A percentile compares a stretch with the other conserved stretches of the same genome.
Evolutionary conservation across 495 filamentous ascomycete species (phyloP).

Genomic region (Aspergillus steynii): DNA sequence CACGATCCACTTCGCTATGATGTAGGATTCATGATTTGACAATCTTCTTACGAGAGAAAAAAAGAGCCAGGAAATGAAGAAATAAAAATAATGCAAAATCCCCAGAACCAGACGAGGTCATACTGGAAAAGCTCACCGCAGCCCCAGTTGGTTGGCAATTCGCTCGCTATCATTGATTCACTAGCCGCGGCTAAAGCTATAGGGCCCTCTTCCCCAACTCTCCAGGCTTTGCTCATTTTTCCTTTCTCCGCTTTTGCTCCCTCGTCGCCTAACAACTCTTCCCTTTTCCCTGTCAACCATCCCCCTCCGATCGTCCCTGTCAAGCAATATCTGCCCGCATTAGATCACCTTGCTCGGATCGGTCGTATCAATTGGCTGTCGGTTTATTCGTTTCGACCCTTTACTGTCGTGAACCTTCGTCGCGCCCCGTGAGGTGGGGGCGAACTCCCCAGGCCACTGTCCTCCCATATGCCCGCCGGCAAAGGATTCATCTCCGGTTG

Average conservation of each 20-base stretch:
- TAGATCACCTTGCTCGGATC: not conserved
- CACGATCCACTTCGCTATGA: not conserved
- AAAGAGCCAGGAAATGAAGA: not conserved
- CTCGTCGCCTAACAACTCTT: conserved; percentile 9
- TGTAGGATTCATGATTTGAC: too few relatives aligned
- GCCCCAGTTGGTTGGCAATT: conserved; percentile 3
- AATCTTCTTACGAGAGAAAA: not conserved
- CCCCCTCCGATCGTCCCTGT: not conserved
- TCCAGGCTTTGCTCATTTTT: conserved; percentile 14
- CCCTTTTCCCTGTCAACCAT: conserved; percentile 9
- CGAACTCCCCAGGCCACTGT: not conserved
- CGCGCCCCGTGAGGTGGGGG: not conserved
- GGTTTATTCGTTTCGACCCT: too few relatives aligned
- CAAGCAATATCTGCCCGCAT: not conserved
- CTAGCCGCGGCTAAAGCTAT: conserved; percentile 25
- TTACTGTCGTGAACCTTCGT: not conserved
- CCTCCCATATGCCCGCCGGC: conserved; percentile 26
- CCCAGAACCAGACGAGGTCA: not conserved
- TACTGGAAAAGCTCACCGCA: not conserved
- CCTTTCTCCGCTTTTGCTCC: conserved; percentile 25
- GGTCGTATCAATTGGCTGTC: not conserved
- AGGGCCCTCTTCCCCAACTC: conserved; percentile 17
- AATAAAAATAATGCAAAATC: not conserved
- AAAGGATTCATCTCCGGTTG: conserved; percentile 35
- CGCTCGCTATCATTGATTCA: not conserved